phyloP scores from a whole-genome alignment of 2,329 filamentous ascomycete genomes.

The Emergomyces orientalis region DNA sequence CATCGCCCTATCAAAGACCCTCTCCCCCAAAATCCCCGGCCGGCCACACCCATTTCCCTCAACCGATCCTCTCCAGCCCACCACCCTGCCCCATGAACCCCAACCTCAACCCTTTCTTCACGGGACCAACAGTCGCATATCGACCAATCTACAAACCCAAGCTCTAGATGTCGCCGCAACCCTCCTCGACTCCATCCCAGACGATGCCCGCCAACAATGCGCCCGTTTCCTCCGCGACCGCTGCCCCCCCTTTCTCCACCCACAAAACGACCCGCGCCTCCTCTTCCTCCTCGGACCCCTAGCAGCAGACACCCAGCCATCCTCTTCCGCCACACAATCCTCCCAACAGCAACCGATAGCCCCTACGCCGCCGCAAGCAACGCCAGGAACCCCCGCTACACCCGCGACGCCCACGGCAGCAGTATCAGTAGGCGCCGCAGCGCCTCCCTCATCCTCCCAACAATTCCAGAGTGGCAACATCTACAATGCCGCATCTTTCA shows the following conservation, averaged over 20 bases:
- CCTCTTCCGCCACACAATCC: conserved; percentile 11
- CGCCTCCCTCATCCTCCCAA: neutral
- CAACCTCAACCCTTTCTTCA: neutral
- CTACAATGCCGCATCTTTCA: neutral
- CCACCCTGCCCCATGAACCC: neutral
- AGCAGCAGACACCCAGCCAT: conserved; percentile 18
- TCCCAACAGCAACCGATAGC: conserved; percentile 5
- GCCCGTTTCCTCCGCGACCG: conserved; percentile 36
- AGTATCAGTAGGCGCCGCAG: neutral
- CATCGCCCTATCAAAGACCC: conserved; percentile 32
- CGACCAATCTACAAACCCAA: conserved; percentile 31
- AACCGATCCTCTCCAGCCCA: conserved; percentile 16
- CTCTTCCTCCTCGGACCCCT: conserved; percentile 36
- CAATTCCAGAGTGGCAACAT: neutral
- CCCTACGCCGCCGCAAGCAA: neutral
- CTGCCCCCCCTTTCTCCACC: conserved; percentile 30
- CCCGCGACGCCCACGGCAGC: neutral
- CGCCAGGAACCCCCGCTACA: neutral
- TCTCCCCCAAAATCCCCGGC: conserved; percentile 23
- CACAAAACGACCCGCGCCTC: conserved; percentile 33
- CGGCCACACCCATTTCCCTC: conserved; percentile 24
- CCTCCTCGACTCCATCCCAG: conserved; percentile 36
- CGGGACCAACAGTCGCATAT: conserved; percentile 19
- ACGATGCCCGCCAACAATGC: conserved; percentile 36
- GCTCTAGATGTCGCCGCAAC: conserved; percentile 38